Evolutionary conservation across 345 rosid genomes (phyloP).

Genomic region (Hibiscus trionum): DNA sequence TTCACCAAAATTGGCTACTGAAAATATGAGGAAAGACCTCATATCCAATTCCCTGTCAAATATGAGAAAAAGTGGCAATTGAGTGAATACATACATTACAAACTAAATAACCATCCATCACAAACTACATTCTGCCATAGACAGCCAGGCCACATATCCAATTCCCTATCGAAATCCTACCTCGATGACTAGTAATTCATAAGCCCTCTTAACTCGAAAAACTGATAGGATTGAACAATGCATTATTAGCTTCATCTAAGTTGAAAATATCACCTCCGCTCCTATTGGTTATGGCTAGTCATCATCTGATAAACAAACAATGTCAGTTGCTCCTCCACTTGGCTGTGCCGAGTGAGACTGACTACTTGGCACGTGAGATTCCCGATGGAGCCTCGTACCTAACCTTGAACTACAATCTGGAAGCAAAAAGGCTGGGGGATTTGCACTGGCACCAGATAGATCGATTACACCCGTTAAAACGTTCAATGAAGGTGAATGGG

Average conservation of each 20-base stretch:
- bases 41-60: too few species aligned
- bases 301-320: slow-evolving; percentile 62
- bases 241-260: not conserved
- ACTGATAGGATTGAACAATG: not conserved
- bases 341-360: not conserved
- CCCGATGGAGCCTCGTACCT: not conserved
- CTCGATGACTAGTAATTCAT: not conserved
- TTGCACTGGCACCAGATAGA: slow-evolving; percentile 8
- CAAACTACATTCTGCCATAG: not conserved
- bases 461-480: slow-evolving; percentile 14
- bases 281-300: slow-evolving; percentile 23
- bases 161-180: too few species aligned
- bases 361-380: slow-evolving; percentile 7
- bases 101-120: not conserved
- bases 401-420: slow-evolving; percentile 1
- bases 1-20: too few species aligned
- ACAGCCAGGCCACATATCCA: not conserved
- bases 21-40: too few species aligned
- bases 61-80: not conserved
- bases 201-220: not conserved
- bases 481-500: slow-evolving; percentile 9
- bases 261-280: not conserved
- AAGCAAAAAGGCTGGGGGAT: slow-evolving; percentile 10
- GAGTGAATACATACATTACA: not conserved
- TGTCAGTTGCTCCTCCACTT: slow-evolving; percentile 15